phyloP scores from a whole-genome alignment of 208 protist genomes.

The Acanthamoeba healyi region DNA sequence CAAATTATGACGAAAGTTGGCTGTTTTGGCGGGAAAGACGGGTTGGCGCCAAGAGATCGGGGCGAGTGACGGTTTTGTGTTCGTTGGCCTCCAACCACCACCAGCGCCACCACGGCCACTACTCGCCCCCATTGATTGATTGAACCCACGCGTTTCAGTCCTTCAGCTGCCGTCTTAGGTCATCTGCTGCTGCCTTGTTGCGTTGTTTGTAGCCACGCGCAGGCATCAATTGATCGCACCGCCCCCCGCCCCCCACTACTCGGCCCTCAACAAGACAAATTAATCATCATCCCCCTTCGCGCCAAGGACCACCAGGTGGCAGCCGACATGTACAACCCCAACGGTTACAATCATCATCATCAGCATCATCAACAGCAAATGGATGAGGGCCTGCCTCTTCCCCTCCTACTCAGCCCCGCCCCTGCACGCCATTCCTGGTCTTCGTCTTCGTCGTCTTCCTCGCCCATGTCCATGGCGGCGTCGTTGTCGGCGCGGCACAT shows the following conservation, averaged over 20 bases:
- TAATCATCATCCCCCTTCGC: no score
- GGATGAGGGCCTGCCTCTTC: not conserved
- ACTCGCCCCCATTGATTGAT: no score
- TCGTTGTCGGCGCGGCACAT: not conserved
- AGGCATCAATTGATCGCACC: no score
- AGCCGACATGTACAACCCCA: not conserved
- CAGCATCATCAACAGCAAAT: not conserved
- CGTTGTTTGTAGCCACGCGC: not conserved
- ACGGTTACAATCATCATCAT: not conserved
- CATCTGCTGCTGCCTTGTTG: not conserved
- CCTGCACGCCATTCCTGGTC: not conserved
- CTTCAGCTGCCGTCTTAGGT: no score
- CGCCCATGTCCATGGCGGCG: not conserved
- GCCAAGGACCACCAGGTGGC: not conserved
- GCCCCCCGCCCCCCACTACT: no score
- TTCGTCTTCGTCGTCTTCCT: not conserved
- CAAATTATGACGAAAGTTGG: no score
- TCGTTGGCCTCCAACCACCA: no score
- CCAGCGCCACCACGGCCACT: not conserved
- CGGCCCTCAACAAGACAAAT: no score
- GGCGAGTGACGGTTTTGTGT: not conserved
- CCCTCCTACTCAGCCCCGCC: not conserved
- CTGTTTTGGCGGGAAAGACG: not conserved
- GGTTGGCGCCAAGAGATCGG: not conserved
- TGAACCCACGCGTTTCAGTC: no score